Conservation (phyloP, 73 alveolate species). For the Uronychia setigera region DNA sequence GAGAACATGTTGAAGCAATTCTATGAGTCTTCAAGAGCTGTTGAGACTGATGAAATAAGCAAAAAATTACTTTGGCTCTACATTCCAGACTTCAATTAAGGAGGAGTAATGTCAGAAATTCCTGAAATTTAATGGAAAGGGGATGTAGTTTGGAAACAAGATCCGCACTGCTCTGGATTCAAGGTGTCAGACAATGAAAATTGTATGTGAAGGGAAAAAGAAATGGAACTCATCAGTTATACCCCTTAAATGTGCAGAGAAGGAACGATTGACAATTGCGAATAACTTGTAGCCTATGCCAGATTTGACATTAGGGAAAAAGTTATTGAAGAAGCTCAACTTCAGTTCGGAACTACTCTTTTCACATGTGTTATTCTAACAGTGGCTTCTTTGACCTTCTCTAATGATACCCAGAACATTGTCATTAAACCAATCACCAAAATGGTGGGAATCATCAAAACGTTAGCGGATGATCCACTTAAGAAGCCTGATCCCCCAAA, state of each 20-base stretch:
- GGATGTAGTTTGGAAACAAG: constrained; percentile 43
- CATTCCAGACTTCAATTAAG: constrained; percentile 41
- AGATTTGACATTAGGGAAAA: constrained; percentile 47
- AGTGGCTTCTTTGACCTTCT: constrained; percentile 65
- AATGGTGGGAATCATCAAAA: constrained; percentile 71
- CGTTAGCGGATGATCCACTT: constrained; percentile 79
- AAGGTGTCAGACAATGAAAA: constrained; percentile 37
- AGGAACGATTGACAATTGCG: constrained; percentile 44
- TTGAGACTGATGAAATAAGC: constrained; percentile 38
- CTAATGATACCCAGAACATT: constrained; percentile 70
- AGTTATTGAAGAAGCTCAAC: constrained; percentile 34
- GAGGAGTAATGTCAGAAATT: constrained; percentile 17
- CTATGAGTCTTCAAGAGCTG: constrained; percentile 23
- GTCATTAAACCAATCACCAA: constrained; percentile 80
- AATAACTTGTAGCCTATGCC: constrained; percentile 69
- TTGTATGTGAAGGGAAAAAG: constrained; percentile 54
- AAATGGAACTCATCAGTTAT: constrained; percentile 62
- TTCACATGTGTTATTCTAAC: constrained; percentile 72
- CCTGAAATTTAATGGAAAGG: constrained; percentile 8
- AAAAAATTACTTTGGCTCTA: constrained; percentile 66
- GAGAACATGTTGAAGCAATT: constrained; percentile 46
- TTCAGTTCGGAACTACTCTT: constrained; percentile 60
- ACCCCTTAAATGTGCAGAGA: constrained; percentile 48
- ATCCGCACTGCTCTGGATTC: constrained; percentile 65
- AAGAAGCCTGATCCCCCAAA: constrained; percentile 55